These are phyloP conservation scores for Fomitopsis pulvina DNA, from an alignment of 768 basidiomycete species.

Conservation along the genomic window DNA sequence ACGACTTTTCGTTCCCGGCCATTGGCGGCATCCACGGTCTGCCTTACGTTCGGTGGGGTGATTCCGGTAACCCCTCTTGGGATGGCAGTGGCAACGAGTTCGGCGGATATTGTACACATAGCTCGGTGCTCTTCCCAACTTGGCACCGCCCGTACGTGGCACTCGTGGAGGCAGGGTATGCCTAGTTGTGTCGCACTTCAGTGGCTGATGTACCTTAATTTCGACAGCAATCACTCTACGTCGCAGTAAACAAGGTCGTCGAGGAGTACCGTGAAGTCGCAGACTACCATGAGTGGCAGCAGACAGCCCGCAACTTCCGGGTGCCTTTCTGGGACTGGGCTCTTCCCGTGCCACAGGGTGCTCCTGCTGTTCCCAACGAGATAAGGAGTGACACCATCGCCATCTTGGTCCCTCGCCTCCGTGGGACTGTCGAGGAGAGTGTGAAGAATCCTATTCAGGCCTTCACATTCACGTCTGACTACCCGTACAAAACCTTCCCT, in stretches of 20 bases:
- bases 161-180: constrained; percentile 42
- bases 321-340: constrained; percentile 52
- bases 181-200: too few relatives aligned
- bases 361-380: constrained; percentile 29
- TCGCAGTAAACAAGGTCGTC: constrained; percentile 35
- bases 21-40: constrained; percentile 48
- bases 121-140: constrained; percentile 45
- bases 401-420: constrained; percentile 27
- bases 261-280: constrained; percentile 29
- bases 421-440: constrained; percentile 21
- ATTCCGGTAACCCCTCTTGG: constrained; percentile 23
- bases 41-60: constrained; percentile 40
- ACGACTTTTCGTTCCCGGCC: constrained; percentile 33
- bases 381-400: constrained; percentile 30
- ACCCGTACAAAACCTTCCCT: constrained; percentile 7
- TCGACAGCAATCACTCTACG: constrained; percentile 40
- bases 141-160: constrained; percentile 51
- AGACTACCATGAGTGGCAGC: constrained; percentile 21
- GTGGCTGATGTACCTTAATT: background rate
- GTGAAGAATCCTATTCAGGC: constrained; percentile 11
- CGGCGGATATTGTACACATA: constrained; percentile 52
- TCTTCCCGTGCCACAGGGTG: constrained; percentile 7
- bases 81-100: constrained; percentile 20
- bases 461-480: constrained; percentile 10
- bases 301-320: constrained; percentile 30